Evolutionary conservation across 306 rosid genomes (phyloP), one percentile per base, ranked within the genome.

Genomic region (Trifolium pratense): DNA sequence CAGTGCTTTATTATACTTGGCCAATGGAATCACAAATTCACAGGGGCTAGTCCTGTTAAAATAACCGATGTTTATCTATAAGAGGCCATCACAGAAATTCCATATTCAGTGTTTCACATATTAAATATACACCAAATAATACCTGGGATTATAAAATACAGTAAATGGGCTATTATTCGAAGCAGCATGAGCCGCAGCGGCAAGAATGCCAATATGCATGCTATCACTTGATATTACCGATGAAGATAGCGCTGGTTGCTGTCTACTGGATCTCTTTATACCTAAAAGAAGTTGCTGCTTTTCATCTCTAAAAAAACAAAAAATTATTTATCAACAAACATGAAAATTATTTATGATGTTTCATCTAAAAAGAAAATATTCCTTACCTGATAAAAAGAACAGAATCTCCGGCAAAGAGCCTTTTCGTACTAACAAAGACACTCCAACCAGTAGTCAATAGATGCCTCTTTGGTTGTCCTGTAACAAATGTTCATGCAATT

Each of bases 111-210:
- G 68, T 65, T 65, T 63, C 57, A 16, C 25, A 46, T 23, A 73
- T 52, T 8, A 25, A 72, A 63, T 57, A 59, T 17, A 62, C 34
- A 43, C 43, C 15, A 68, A 61, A 12, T 10, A 48, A 76, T 83
- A 93, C 98, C 98, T 91, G 66, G 98, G 98, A 83, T 93, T 93
- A 89, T 88, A 93, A 75, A 91, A 93, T 79, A 93, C 83, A 40
- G 98, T 93, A 80, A 93, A 93, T 6, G 97, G 97, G 59, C 96
- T 93, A 72, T 85, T 93, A 85, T 89, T 93, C 66, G 98, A 93
- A 74, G 98, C 94, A 62, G 98, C 98, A 85, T 93, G 98, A 76
- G 98, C 98, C n/a, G 98, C 98, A 66, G 98, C 96, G 23, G 98
- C 98, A 71, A 93, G 96, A 84, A 93, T 84, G 59, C 98, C 98